Percentiles rank a stretch among this genome's conserved stretches.
phyloP scores from a whole-genome alignment of 768 basidiomycete genomes.

The Trametopsis cervina region DNA sequence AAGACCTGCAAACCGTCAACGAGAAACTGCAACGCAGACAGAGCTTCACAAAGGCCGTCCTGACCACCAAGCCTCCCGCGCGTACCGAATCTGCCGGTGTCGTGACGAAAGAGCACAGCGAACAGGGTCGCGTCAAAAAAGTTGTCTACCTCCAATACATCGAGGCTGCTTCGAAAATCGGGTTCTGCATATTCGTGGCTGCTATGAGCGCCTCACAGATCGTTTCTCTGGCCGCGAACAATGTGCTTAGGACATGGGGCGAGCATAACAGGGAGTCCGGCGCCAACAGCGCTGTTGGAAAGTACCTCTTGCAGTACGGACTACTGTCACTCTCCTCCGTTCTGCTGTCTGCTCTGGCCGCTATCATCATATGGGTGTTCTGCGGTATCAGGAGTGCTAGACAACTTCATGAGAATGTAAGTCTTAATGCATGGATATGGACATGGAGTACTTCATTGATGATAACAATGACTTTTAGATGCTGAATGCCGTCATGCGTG shows the following conservation, averaged over 20 bases:
- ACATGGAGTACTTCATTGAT: slow-evolving; percentile 1
- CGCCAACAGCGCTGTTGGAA: slow-evolving; percentile 47
- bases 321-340: slow-evolving; percentile 55
- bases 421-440: slow-evolving; percentile 21
- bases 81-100: slow-evolving; percentile 34
- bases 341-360: slow-evolving; percentile 44
- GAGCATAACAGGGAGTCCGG: slow-evolving; percentile 65
- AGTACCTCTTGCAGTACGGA: slow-evolving; percentile 61
- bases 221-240: slow-evolving; percentile 49
- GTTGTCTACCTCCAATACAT: slow-evolving; percentile 76
- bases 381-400: slow-evolving; percentile 71
- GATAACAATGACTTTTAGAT: slow-evolving; percentile 42
- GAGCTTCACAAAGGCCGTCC: slow-evolving; percentile 51
- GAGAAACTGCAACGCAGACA: slow-evolving; percentile 53
- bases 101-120: slow-evolving; percentile 61
- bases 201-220: slow-evolving; percentile 50
- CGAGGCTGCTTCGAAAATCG: slow-evolving; percentile 66
- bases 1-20: slow-evolving; percentile 28
- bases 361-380: slow-evolving; percentile 68
- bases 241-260: slow-evolving; percentile 75
- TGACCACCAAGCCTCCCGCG: slow-evolving; percentile 35
- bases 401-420: slow-evolving; percentile 68
- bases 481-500: slow-evolving; percentile 72
- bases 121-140: slow-evolving; percentile 74
- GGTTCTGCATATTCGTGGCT: slow-evolving; percentile 54